Evolutionary conservation across 2,329 filamentous ascomycete species (phyloP), one percentile per base, ranked within the genome.

Genomic region (Ophiosphaerella korrae): DNA sequence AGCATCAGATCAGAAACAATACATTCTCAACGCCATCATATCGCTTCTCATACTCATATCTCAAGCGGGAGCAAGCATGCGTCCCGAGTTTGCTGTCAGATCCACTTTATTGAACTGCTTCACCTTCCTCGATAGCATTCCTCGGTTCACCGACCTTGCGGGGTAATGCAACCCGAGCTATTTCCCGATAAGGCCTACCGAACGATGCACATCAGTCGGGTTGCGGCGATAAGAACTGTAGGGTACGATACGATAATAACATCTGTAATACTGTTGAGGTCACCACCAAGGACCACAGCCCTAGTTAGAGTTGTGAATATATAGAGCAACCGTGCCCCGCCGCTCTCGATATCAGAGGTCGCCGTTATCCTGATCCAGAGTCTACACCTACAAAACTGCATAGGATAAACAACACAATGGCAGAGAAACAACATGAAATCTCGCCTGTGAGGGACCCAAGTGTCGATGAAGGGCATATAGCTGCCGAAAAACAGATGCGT

Each of bases 401-500:
- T 26, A 42, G 14, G 16, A 38, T 7, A 18, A 40, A 21, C 24
- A 18, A 6, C 32, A 52, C 45, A 9, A 66, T 66, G 58, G 42
- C 55, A 13, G 62, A 70, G 26, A 68, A 68, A 46, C 50, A 63
- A 34, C 31, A 52, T 26, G 56, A 57, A 7, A 62, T 68, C 23
- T 57, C 58, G 29, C 58, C 64, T 8, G 56, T 45, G n/a, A 50
- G 53, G 14, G 53, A 60, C n/a, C 49, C 63, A 3, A 70, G 66
- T 41, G 38, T 71, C 5, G 57, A 69, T 36, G 63, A 70, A 53
- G 68, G 59, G 1, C 57, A 69, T 39, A 32, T 67, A 4, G 63
- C 55, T 12, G 63, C 62, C 13, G 62, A 69, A 42, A 71, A 72
- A 60, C 64, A 72, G 48, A 73, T 73, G 67, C 67, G 62, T 36